Conservation (phyloP, 2,329 filamentous ascomycete species). For the Phaeosphaeria sp. region DNA sequence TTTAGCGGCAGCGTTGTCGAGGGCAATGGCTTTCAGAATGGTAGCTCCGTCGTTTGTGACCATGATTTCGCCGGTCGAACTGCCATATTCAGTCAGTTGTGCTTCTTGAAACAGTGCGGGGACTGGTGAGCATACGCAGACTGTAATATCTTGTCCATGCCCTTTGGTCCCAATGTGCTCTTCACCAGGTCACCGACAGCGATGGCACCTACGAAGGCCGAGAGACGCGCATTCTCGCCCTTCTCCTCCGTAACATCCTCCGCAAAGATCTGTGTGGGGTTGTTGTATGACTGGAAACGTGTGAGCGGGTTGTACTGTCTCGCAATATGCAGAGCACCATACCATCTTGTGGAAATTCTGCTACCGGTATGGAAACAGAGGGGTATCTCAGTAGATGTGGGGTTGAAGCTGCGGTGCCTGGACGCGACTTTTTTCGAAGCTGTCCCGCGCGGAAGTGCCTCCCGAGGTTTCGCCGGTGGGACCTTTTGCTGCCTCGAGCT, state of each 20-base stretch:
- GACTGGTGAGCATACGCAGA: constrained; percentile 72
- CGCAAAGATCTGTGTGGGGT: constrained; percentile 97
- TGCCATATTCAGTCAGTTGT: constrained; percentile 48
- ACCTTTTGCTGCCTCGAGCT: constrained; percentile 29
- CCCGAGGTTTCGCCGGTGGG: constrained; percentile 20
- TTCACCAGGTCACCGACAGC: constrained; percentile 97
- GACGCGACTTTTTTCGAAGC: constrained; percentile 45
- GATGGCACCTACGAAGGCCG: constrained; percentile 98
- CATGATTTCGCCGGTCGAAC: constrained; percentile 95
- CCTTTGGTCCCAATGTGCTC: constrained; percentile 95
- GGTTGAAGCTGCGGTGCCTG: constrained; percentile 36
- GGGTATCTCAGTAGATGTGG: constrained; percentile 40
- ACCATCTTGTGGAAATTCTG: constrained; percentile 38
- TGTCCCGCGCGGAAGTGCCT: constrained; percentile 38
- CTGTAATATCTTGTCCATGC: constrained; percentile 98
- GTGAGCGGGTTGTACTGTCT: constrained; percentile 15
- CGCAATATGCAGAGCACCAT: constrained; percentile 9
- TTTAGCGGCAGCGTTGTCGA: constrained; percentile 98
- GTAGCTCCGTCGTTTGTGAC: constrained; percentile 99
- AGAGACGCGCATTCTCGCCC: constrained; percentile 97
- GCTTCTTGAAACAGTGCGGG: constrained; percentile 4
- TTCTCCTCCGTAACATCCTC: constrained; percentile 98
- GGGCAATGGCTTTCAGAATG: constrained; percentile 96
- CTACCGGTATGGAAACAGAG: constrained; percentile 28
- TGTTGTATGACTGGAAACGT: constrained; percentile 51